Evolutionary conservation across 768 basidiomycete species (phyloP).

Genomic region (Suillus variegatus): DNA sequence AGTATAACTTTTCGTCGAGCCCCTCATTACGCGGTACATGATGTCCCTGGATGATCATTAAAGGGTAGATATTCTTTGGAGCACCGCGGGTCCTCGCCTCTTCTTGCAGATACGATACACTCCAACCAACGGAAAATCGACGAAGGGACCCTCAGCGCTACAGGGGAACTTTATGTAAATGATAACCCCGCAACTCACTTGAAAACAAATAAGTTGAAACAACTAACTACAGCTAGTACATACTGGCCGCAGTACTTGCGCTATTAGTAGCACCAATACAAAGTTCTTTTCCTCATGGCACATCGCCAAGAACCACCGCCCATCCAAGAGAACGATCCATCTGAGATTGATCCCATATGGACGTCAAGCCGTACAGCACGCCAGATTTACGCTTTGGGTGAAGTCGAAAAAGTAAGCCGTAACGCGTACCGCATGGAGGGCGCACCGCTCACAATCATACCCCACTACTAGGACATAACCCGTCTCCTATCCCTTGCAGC

Average conservation of each 20-base stretch:
- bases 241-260: not conserved
- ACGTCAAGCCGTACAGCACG: slow-evolving; percentile 77
- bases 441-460: not conserved
- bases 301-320: slow-evolving; percentile 1
- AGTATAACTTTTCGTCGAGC: not conserved
- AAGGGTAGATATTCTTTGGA: not conserved
- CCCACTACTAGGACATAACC: slow-evolving; percentile 69
- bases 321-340: slow-evolving; percentile 12
- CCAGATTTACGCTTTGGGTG: slow-evolving; percentile 78
- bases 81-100: slow-evolving; percentile 6
- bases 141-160: not conserved
- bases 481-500: slow-evolving; percentile 74
- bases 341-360: slow-evolving; percentile 77
- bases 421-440: not conserved
- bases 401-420: slow-evolving; percentile 70
- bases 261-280: not conserved
- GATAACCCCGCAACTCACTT: not conserved
- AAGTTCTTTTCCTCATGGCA: not conserved
- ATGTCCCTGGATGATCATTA: slow-evolving; percentile 4
- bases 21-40: not conserved
- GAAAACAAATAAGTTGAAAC: too few relatives aligned
- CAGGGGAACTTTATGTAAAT: not conserved
- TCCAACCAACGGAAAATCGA: not conserved
- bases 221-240: too few relatives aligned
- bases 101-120: not conserved